A percentile compares a stretch with the other conserved stretches of the same genome.
Evolutionary conservation across 208 protist species (phyloP).

Genomic region (Crithidia thermophila): DNA sequence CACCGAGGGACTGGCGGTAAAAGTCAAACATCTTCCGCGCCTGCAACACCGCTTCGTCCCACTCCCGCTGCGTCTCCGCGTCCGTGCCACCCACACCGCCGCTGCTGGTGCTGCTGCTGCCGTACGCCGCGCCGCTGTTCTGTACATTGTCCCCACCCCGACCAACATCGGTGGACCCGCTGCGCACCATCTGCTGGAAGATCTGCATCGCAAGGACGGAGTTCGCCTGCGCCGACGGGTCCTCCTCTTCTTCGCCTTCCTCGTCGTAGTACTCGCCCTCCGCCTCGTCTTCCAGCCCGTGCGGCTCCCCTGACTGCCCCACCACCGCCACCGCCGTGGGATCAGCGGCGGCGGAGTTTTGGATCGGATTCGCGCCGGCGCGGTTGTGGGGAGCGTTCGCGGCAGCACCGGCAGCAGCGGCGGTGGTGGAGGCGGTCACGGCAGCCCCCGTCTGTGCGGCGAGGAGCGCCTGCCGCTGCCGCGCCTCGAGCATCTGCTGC

Average conservation of each 20-base stretch:
- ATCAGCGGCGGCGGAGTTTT: background rate
- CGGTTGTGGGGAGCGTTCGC: background rate
- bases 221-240: background rate
- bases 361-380: background rate
- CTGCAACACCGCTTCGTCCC: constrained; percentile 44
- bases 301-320: background rate
- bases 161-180: constrained; percentile 21
- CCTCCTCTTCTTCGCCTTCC: background rate
- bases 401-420: background rate
- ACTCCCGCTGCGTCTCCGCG: constrained; percentile 35
- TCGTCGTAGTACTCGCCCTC: background rate
- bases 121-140: background rate
- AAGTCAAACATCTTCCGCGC: constrained; percentile 63
- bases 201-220: constrained; percentile 24
- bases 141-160: constrained; percentile 1
- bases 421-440: background rate
- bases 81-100: constrained; percentile 5
- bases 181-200: constrained; percentile 49
- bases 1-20: constrained; percentile 33
- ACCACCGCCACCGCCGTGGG: background rate
- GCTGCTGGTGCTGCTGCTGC: background rate
- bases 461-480: constrained; percentile 26
- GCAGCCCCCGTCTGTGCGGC: constrained; percentile 16
- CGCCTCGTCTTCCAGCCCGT: background rate
- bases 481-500: constrained; percentile 24